Percentiles rank a stretch among this genome's conserved stretches.
Conservation (phyloP, 2,329 filamentous ascomycete genomes). For the Diaporthe sp. region DNA sequence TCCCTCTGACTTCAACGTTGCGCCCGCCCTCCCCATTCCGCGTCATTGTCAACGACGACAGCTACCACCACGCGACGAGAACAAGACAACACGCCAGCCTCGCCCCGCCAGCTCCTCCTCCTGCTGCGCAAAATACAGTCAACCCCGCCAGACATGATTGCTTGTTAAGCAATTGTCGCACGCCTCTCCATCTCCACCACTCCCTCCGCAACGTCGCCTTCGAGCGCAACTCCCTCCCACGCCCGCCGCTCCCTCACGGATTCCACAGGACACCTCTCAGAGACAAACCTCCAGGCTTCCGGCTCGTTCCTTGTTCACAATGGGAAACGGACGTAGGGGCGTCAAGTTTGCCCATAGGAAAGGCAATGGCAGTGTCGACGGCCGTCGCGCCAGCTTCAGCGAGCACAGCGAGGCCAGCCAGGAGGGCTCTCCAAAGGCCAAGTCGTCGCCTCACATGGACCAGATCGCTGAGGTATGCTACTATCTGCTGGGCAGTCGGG, state of each 20-base stretch:
- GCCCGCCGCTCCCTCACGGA: neutral
- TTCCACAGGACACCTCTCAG: neutral
- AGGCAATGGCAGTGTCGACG: slow-evolving; percentile 62
- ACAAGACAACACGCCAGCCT: neutral
- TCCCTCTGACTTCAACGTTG: slow-evolving; percentile 18
- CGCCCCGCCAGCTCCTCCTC: neutral
- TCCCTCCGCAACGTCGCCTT: neutral
- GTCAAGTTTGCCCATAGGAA: slow-evolving; percentile 68
- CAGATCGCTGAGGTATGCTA: slow-evolving; percentile 53
- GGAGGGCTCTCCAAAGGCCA: slow-evolving; percentile 58
- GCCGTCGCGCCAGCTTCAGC: slow-evolving; percentile 78
- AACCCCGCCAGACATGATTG: slow-evolving; percentile 19
- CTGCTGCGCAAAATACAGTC: neutral
- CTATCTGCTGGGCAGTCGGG: neutral
- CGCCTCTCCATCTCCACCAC: slow-evolving; percentile 7
- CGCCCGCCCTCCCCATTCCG: neutral
- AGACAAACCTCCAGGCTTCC: neutral
- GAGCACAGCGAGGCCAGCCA: slow-evolving; percentile 78
- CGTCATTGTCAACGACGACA: slow-evolving; percentile 1
- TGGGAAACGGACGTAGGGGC: slow-evolving; percentile 59
- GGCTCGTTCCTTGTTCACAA: slow-evolving; percentile 39
- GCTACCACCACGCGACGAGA: neutral
- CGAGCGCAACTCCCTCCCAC: slow-evolving; percentile 11
- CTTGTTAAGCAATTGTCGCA: slow-evolving; percentile 20
- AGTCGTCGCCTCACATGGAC: slow-evolving; percentile 48